Base-by-base conservation (phyloP, 2,329 filamentous ascomycete genomes). In the Aspergillus sp. region DNA sequence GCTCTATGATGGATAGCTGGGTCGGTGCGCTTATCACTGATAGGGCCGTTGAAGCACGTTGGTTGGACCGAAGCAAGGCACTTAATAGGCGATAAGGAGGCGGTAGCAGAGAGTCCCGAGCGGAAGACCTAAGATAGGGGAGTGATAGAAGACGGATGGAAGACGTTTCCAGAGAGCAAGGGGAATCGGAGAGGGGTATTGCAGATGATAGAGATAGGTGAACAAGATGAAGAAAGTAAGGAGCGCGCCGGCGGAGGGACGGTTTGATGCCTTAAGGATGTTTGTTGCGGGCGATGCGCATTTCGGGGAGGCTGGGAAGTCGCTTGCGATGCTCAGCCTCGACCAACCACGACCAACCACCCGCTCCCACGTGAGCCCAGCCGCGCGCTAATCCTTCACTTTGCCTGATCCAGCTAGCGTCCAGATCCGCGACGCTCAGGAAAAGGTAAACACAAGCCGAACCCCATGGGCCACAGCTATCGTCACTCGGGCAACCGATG, bases 251-350 rank as follows among this genome's bases (percentile, higher is more conserved):
- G 36, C 30, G 51, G 51, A 30, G 41, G 58, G 64, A 57, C 48
- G 51, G 47, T 60, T 67, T 69, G 68, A 70, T 69, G 67, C 68
- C 68, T 69, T 67, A 70, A 66, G 61, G 60, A 63, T 61, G 57
- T 63, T 66, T 66, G 58, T 58, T 58, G 62, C 61, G 59, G 60
- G 65, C 57, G 62, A 56, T 60, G 62, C 53, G 60, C 62, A 67
- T 58, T 61, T 56, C 44, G 57, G 59, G 66, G 64, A 67, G 68
- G 66, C 63, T 68, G 68, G 66, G 63, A 63, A 54, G 62, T 66
- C 62, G 62, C 64, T 62, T 68, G 65, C 53, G 47, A 51, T 44
- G 39, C 48, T 51, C 48, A 56, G 54, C 61, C 57, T 62, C 53
- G 53, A 41, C 64, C 64, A 70, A 67, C 64, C 63, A 69, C 44